Percentiles rank a stretch among this genome's conserved stretches.
Conservation (phyloP, 2,329 filamentous ascomycete species). For the Exophiala sp. region DNA sequence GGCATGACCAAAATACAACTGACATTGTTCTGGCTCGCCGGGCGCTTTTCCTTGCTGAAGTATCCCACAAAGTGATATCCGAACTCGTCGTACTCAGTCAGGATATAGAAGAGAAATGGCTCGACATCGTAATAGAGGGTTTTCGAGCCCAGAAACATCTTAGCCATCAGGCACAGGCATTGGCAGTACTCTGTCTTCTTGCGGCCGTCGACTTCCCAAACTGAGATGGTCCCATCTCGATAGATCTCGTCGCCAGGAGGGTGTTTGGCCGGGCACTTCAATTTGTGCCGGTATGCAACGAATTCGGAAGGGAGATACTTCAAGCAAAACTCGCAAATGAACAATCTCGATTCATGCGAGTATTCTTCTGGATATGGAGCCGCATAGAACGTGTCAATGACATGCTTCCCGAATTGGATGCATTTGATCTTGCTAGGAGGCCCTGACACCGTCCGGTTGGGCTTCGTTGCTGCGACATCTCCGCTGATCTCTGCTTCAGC, state of each 20-base stretch:
- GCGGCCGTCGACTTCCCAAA: constrained; percentile 94
- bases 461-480: constrained; percentile 57
- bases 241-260: constrained; percentile 98
- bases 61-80: constrained; percentile 98
- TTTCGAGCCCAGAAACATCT: constrained; percentile 96
- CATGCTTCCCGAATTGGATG: constrained; percentile 94
- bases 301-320: constrained; percentile 99
- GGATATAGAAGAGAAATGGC: constrained; percentile 96
- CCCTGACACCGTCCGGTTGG: constrained; percentile 68
- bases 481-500: constrained; percentile 57
- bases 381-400: constrained; percentile 99
- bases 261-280: constrained; percentile 93
- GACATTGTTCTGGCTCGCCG: constrained; percentile 92
- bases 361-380: constrained; percentile 98
- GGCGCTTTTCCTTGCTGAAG: constrained; percentile 96
- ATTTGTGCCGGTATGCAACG: constrained; percentile 94
- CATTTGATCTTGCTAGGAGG: constrained; percentile 96
- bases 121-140: constrained; percentile 99
- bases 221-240: constrained; percentile 84
- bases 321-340: constrained; percentile 97
- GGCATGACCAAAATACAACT: constrained; percentile 94
- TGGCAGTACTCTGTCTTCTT: constrained; percentile 94
- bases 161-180: constrained; percentile 87
- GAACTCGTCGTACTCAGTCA: constrained; percentile 81
- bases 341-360: constrained; percentile 90